phyloP scores from a whole-genome alignment of 306 rosid species.

The Corylus avellana region DNA sequence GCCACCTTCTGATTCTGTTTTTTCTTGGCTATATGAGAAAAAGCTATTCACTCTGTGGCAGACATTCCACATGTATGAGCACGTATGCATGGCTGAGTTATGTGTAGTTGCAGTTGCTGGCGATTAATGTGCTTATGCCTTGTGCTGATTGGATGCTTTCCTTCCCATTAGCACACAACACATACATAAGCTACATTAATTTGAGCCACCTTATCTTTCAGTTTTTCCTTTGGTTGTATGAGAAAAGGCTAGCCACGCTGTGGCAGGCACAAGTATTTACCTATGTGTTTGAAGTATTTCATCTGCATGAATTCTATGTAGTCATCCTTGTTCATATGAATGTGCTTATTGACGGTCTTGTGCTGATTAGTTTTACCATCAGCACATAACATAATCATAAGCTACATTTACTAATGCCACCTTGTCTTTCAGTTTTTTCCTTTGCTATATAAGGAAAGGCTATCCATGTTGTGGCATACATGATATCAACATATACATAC shows the following conservation, averaged over 20 bases:
- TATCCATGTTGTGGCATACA: conserved; percentile 18
- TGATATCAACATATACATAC: not conserved
- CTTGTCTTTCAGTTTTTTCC: not conserved
- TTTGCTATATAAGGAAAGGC: not conserved
- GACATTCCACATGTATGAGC: not conserved
- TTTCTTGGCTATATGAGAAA: not conserved
- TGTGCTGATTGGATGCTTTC: conserved; percentile 38
- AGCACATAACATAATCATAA: conserved; percentile 39
- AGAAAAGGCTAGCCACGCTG: conserved; percentile 18
- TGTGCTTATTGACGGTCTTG: conserved; percentile 43
- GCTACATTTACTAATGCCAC: conserved; percentile 27
- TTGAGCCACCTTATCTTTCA: conserved; percentile 36
- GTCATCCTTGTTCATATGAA: not conserved
- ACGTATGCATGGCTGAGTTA: not conserved
- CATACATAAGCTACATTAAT: conserved; percentile 36
- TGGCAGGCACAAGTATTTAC: conserved; percentile 1
- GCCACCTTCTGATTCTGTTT: not conserved
- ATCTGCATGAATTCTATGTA: not conserved
- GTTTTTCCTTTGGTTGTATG: conserved; percentile 12
- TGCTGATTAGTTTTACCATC: conserved; percentile 30
- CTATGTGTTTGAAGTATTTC: no score
- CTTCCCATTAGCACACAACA: conserved; percentile 33
- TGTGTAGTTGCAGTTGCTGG: not conserved
- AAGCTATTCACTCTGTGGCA: not conserved
- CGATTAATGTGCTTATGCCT: conserved; percentile 36